Evolutionary conservation across 1,139 yeast genomes (phyloP).

Genomic region (Hyphopichia burtonii): DNA sequence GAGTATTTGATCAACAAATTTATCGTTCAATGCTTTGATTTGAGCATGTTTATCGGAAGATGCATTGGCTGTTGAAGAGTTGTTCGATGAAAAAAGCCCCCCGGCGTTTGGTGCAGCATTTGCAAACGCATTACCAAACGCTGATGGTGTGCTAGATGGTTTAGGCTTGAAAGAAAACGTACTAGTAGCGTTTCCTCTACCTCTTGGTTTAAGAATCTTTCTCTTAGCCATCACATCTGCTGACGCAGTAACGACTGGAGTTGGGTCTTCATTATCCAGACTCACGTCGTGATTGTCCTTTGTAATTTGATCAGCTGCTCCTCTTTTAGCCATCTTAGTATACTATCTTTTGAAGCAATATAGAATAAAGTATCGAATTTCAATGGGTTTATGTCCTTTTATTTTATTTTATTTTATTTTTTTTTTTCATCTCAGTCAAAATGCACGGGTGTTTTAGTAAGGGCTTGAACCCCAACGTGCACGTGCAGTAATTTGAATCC

Average conservation of each 20-base stretch:
- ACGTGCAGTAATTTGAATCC: not conserved
- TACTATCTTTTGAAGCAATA: not conserved
- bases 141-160: constrained; percentile 1
- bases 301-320: constrained; percentile 59
- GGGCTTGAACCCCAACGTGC: constrained; percentile 13
- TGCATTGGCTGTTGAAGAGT: constrained; percentile 4
- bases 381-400: no score
- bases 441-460: constrained; percentile 1
- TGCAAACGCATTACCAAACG: constrained; percentile 9
- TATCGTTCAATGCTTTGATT: constrained; percentile 67
- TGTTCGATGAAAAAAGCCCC: constrained; percentile 2
- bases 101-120: not conserved
- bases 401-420: not conserved
- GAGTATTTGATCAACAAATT: constrained; percentile 53
- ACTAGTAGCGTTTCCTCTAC: constrained; percentile 12
- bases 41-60: constrained; percentile 33
- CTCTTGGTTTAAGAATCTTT: constrained; percentile 62
- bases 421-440: not conserved
- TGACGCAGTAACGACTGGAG: constrained; percentile 49
- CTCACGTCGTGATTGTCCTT: constrained; percentile 24
- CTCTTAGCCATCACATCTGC: constrained; percentile 64
- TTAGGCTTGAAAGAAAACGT: constrained; percentile 1
- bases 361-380: no score
- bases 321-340: constrained; percentile 58
- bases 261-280: constrained; percentile 27